phyloP scores from a whole-genome alignment of 1,284 basidiomycete genomes.

The Cerrena zonata region DNA sequence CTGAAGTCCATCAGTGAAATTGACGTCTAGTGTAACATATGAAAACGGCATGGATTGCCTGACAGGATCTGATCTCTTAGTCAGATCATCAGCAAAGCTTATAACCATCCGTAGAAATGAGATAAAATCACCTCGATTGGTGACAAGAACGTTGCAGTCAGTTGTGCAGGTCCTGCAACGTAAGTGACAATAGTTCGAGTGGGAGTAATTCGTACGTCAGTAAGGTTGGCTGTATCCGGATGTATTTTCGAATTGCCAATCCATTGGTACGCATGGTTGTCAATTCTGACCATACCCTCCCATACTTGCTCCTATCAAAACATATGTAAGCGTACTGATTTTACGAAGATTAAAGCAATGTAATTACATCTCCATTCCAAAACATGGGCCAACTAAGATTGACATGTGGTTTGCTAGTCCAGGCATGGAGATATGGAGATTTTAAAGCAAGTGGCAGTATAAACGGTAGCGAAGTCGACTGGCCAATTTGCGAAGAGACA shows the following conservation, averaged over 20 bases:
- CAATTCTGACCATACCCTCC: conserved; percentile 19
- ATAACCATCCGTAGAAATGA: too few relatives aligned
- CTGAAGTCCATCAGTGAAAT: conserved; percentile 24
- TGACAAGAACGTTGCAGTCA: conserved; percentile 17
- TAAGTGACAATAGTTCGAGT: conserved; percentile 15
- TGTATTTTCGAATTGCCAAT: conserved; percentile 8
- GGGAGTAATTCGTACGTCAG: conserved; percentile 12
- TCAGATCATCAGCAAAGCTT: conserved; percentile 23
- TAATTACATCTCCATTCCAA: too few relatives aligned
- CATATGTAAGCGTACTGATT: too few relatives aligned
- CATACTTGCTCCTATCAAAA: too few relatives aligned
- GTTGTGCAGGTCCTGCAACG: conserved; percentile 17
- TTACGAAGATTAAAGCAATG: too few relatives aligned
- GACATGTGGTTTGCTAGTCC: too few relatives aligned
- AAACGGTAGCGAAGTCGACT: too few relatives aligned
- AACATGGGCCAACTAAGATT: too few relatives aligned
- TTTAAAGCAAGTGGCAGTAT: too few relatives aligned
- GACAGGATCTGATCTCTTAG: conserved; percentile 28
- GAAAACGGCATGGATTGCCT: conserved; percentile 31
- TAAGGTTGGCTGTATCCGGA: conserved; percentile 8
- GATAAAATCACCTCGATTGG: conserved; percentile 18
- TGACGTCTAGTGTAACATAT: conserved; percentile 27
- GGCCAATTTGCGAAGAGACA: too few relatives aligned
- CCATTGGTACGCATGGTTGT: conserved; percentile 17
- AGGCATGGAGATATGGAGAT: too few relatives aligned